A percentile compares a stretch with the other conserved stretches of the same genome.
Conservation (phyloP, 2,329 filamentous ascomycete species). For the Ceratocystis alfenasii region DNA sequence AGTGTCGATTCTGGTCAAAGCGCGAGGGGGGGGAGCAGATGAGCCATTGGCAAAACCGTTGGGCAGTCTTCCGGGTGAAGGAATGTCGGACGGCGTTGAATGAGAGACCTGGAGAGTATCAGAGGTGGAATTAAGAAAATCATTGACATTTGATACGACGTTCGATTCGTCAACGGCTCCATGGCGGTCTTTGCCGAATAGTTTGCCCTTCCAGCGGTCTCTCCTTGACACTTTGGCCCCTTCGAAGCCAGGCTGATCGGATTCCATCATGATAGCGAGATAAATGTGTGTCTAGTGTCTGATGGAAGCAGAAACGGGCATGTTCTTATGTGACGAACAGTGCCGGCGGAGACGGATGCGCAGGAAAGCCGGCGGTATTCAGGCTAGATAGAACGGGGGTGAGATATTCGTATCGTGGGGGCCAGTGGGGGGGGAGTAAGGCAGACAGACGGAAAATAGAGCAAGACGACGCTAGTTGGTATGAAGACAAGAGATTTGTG, state of each 20-base stretch:
- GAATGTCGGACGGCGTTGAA: conserved; percentile 30
- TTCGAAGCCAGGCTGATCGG: conserved; percentile 31
- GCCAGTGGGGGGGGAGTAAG: background rate
- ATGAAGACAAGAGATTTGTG: too few relatives aligned
- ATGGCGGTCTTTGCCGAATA: conserved; percentile 39
- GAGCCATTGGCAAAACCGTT: conserved; percentile 28
- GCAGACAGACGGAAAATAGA: background rate
- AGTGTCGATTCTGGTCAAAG: conserved; percentile 42
- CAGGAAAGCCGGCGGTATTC: conserved; percentile 25
- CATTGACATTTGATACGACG: conserved; percentile 39
- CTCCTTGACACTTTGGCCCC: conserved; percentile 38
- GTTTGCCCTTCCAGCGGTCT: conserved; percentile 51
- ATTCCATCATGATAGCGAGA: conserved; percentile 19
- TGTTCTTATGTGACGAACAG: conserved; percentile 3
- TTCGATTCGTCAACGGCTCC: conserved; percentile 29
- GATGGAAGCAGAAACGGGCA: conserved; percentile 8
- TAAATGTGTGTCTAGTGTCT: background rate
- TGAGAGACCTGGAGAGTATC: conserved; percentile 45
- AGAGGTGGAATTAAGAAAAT: conserved; percentile 44
- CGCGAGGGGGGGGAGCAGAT: conserved; percentile 15
- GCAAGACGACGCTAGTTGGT: too few relatives aligned
- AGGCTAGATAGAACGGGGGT: background rate
- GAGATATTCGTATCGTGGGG: background rate
- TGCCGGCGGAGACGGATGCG: conserved; percentile 16
- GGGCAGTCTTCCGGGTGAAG: conserved; percentile 27